Base-by-base conservation (phyloP, 2,329 filamentous ascomycete species). In the Fusarium haematococcum region DNA sequence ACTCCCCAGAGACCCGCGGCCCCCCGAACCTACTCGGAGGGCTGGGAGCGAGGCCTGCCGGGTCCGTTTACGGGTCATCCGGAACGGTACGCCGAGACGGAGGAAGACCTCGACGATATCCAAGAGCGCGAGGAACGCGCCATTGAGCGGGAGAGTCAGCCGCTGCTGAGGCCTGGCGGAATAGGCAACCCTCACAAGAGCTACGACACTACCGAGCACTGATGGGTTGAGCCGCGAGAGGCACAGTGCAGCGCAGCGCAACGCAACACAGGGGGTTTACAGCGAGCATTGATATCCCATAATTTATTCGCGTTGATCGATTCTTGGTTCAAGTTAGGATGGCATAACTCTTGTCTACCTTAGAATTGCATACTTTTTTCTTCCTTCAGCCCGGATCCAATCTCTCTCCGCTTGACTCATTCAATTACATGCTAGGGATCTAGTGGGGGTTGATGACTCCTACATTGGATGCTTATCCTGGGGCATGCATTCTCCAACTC, bases 31-130 rank as follows among this genome's bases (percentile, higher is more conserved):
- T 84, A 87, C 74, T 87, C 86, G 2, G 84, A 88, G 67, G 86
- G 86, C 57, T 86, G 86, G 81, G 87, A 89, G 73, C 86, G 87
- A 37, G 85, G 85, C 13, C 82, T 86, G 10, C 87, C 87, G 4
- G 86, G 86, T 6, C 86, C 86, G 1, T 88, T 88, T 73, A 87
- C 86, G 2, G 86, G 85, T 2, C 87, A 89, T 62, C 86, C 87
- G 4, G 86, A 89, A 75, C 83, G 84, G 68, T 88, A 89, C 62
- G 86, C 86, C 35, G 84, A 86, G 59, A 88, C 85, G 4, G 86
- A 87, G 39, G 87, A 88, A 66, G 86, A 89, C 67, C 80, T 88
- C 70, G 85, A 87, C 59, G 83, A 86, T 39, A 86, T 88, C 41
- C 80, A 85, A 68, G 86, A 88, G 68, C 84, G 86, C 23, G 87